A percentile compares a stretch with the other conserved stretches of the same genome.
These are phyloP conservation scores for Tuber magnatum DNA, from an alignment of 495 filamentous ascomycete species.

Conservation along the genomic window DNA sequence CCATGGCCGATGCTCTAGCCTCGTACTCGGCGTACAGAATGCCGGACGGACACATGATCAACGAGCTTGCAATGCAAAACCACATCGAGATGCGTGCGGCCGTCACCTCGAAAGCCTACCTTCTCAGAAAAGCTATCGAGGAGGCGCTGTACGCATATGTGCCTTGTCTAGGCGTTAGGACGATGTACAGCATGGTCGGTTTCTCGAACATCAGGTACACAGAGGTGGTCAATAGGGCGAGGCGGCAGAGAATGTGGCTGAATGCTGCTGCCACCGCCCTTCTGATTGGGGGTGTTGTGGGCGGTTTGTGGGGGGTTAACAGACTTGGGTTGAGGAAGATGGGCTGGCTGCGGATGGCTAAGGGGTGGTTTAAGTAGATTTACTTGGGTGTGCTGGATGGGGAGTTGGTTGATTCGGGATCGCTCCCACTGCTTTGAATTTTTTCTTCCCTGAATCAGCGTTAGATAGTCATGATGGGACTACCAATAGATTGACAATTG, in stretches of 20 bases:
- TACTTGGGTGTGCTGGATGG: neutral
- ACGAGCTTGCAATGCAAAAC: constrained; percentile 82
- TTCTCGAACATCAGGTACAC: constrained; percentile 89
- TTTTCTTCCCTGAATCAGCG: neutral
- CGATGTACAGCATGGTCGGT: constrained; percentile 86
- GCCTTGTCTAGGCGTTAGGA: constrained; percentile 73
- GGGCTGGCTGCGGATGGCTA: constrained; percentile 5
- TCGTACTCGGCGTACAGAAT: constrained; percentile 66
- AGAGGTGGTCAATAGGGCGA: constrained; percentile 62
- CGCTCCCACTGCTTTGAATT: neutral
- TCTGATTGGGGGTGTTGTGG: constrained; percentile 9
- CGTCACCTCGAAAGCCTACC: constrained; percentile 68
- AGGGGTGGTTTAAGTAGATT: neutral
- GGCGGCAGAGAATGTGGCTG: constrained; percentile 60
- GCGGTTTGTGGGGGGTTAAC: constrained; percentile 3
- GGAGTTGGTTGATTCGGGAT: neutral
- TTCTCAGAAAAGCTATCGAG: constrained; percentile 73
- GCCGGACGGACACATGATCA: constrained; percentile 78
- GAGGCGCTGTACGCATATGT: constrained; percentile 71
- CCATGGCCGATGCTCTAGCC: constrained; percentile 56
- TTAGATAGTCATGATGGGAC: neutral
- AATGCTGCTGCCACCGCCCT: constrained; percentile 38
- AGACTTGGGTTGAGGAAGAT: constrained; percentile 4
- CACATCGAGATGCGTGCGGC: constrained; percentile 87
- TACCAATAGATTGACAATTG: neutral